A percentile compares a stretch with the other conserved stretches of the same genome.
Conservation (phyloP, 495 filamentous ascomycete species). For the Penicillium ucsense region DNA sequence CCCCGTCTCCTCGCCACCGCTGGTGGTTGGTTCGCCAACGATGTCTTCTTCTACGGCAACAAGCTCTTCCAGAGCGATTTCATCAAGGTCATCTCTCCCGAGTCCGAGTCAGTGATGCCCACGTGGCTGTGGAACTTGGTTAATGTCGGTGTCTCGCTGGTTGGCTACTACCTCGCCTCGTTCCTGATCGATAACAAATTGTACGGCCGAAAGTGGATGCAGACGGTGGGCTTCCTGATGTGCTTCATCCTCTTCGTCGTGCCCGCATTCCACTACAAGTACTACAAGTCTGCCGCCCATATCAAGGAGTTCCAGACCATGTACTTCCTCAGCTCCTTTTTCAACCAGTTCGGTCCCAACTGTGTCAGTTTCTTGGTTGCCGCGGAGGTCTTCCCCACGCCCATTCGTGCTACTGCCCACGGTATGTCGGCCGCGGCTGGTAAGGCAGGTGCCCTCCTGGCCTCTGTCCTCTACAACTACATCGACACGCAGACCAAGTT, state of each 20-base stretch:
- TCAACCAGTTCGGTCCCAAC: constrained; percentile 95
- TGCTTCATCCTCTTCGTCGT: constrained; percentile 81
- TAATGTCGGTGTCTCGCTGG: constrained; percentile 74
- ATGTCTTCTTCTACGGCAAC: constrained; percentile 97
- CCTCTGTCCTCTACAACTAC: constrained; percentile 80
- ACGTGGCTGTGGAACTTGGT: constrained; percentile 83
- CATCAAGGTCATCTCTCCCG: constrained; percentile 59
- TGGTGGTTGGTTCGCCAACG: constrained; percentile 80
- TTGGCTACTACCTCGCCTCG: constrained; percentile 73
- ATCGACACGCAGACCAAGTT: constrained; percentile 70
- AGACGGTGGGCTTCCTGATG: constrained; percentile 77
- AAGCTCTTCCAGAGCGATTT: constrained; percentile 91
- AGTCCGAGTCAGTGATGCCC: constrained; percentile 58
- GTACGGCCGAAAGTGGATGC: constrained; percentile 87
- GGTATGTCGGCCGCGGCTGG: constrained; percentile 78
- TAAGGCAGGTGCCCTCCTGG: constrained; percentile 76
- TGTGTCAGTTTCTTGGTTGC: constrained; percentile 85
- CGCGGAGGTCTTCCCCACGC: constrained; percentile 83
- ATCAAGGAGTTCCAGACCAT: constrained; percentile 82
- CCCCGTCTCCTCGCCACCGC: constrained; percentile 76
- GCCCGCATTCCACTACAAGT: constrained; percentile 73
- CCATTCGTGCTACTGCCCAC: constrained; percentile 82
- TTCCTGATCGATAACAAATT: constrained; percentile 85
- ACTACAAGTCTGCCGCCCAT: constrained; percentile 55
- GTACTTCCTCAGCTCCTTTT: constrained; percentile 87